phyloP scores from a whole-genome alignment of 306 rosid species.

The Prinsepia uniflora region DNA sequence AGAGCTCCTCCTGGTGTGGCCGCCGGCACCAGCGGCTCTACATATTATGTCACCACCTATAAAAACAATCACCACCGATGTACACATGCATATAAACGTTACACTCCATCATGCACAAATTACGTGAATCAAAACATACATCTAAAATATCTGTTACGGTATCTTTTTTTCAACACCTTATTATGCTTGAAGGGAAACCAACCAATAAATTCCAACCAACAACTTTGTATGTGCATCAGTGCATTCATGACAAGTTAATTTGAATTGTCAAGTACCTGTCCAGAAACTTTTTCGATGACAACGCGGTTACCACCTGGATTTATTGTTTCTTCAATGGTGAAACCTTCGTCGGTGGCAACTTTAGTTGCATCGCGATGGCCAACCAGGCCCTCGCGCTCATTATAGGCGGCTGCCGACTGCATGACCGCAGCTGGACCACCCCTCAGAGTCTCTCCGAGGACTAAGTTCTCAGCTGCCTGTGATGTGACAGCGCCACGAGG shows the following conservation, averaged over 20 bases:
- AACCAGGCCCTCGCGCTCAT: conserved; percentile 28
- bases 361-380: conserved; percentile 22
- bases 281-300: conserved; percentile 39
- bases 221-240: too few relatives aligned
- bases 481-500: conserved; percentile 51
- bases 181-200: too few relatives aligned
- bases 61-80: neutral
- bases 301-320: conserved; percentile 33
- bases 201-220: too few relatives aligned
- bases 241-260: neutral
- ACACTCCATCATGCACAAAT: neutral
- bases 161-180: too few relatives aligned
- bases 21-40: conserved; percentile 41
- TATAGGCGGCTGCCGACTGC: conserved; percentile 53
- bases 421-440: conserved; percentile 61
- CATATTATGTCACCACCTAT: conserved; percentile 48
- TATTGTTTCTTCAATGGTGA: conserved; percentile 26
- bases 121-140: neutral
- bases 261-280: conserved; percentile 22
- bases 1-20: conserved; percentile 28
- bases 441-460: conserved; percentile 45
- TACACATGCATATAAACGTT: neutral
- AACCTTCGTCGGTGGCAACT: conserved; percentile 38
- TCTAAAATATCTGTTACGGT: neutral
- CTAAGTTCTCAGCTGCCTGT: conserved; percentile 55